These are phyloP conservation scores for Aureoboletus auriporus DNA, from an alignment of 768 basidiomycete genomes.

Conservation along the genomic window DNA sequence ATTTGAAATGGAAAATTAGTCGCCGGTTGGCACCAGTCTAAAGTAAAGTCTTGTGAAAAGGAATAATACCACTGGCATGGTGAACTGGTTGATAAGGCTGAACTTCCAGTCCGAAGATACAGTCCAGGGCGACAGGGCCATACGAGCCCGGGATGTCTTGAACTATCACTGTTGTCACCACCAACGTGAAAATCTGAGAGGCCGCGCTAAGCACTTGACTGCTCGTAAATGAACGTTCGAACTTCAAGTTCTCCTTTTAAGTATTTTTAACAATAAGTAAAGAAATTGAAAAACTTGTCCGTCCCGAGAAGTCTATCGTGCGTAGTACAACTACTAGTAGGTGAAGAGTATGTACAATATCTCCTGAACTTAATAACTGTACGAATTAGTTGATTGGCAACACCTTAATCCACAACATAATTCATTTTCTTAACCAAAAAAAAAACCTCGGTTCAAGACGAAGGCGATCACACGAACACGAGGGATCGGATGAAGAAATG, in stretches of 20 bases:
- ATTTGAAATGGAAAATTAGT: neutral
- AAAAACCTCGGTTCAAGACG: neutral
- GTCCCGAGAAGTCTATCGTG: neutral
- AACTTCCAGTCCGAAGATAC: neutral
- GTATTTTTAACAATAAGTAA: too few species aligned
- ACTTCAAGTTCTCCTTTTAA: too few species aligned
- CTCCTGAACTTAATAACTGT: neutral
- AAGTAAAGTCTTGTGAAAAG: neutral
- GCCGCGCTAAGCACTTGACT: too few species aligned
- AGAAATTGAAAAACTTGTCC: too few species aligned
- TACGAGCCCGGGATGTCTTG: too few species aligned
- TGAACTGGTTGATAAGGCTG: neutral
- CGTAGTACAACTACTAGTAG: neutral
- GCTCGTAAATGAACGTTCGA: too few species aligned
- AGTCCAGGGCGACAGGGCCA: neutral
- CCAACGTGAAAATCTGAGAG: too few species aligned
- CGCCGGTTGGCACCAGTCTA: neutral
- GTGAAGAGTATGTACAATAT: neutral
- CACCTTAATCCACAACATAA: neutral
- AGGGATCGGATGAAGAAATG: neutral
- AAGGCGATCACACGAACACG: neutral
- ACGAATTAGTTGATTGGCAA: neutral
- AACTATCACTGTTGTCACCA: too few species aligned
- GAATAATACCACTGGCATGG: constrained; percentile 5
- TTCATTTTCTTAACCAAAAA: neutral